Base-by-base conservation (phyloP, 345 rosid genomes). In the Aquilaria sinensis region DNA sequence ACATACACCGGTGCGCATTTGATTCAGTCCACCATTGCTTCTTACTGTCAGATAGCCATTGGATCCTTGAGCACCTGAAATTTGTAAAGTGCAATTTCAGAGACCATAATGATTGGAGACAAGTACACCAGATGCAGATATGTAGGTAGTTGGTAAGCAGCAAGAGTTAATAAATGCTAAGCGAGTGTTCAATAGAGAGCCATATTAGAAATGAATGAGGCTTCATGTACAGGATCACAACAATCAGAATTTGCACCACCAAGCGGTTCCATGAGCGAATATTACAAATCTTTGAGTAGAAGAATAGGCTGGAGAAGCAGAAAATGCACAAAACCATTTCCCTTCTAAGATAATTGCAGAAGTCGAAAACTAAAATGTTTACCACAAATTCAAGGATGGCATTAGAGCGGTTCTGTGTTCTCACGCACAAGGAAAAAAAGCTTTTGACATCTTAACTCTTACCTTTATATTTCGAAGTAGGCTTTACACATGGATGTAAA, bases 1-100 rank as follows among this genome's bases (percentile, higher is more conserved):
- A 75, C 99, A 79, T 85, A 90, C 99, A 75, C 97, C 99, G 43
- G 91, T 85, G 49, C 97, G 96, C 99, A 94, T 94, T 74, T 94
- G 99, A 75, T 94, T 94, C 57, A 94, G 66, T 34, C 99, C 99
- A 56, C 99, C 99, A 67, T 94, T 94, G 78, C 96, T 81, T 83
- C 77, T 81, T 62, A 94, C 96, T 57, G 97, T 90, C 58, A 94
- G 70, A 71, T 78, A 90, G 51, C 48, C 85, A 62, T 77, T 81
- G 31, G 77, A 69, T 69, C 74, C 87, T 69, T 48, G 58, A 41
- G 82, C 70, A 73, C 79, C 97, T 93, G 80, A 34, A 64, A 69
- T 68, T 46, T 61, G 56, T 31, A 60, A 55, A 65, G 67, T 56
- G 16, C 32, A 60, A 61, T 73, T n/a, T 56, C 48, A 43, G 45